Percentiles rank a stretch among this genome's conserved stretches.
Evolutionary conservation across 306 rosid genomes (phyloP).

Genomic region (Prosopis cineraria): DNA sequence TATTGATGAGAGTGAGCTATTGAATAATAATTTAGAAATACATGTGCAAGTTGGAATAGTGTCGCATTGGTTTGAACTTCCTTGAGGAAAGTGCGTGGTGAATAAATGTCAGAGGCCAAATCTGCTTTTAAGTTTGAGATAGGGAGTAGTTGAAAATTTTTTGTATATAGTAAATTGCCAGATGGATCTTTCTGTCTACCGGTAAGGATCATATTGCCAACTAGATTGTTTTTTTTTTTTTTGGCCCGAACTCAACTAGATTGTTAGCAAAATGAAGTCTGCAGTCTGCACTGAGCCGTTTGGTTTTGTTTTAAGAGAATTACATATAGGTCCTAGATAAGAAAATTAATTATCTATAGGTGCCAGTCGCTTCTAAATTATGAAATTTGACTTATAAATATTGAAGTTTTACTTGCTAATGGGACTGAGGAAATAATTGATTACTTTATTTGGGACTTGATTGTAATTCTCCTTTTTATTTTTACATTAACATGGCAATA

Average conservation of each 20-base stretch:
- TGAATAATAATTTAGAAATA: background rate
- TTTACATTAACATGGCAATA: conserved; percentile 14
- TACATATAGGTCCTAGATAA: background rate
- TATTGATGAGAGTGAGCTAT: background rate
- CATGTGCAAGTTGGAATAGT: background rate
- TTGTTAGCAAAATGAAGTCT: conserved; percentile 8
- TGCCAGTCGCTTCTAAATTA: background rate
- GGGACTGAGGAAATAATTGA: background rate
- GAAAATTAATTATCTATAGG: background rate
- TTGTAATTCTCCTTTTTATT: background rate
- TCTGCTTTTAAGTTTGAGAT: background rate
- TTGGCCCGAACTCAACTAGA: too few relatives aligned
- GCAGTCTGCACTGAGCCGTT: background rate
- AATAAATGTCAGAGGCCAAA: background rate
- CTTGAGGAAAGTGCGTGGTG: background rate
- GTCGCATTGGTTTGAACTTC: background rate
- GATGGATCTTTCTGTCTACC: background rate
- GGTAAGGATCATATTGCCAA: background rate
- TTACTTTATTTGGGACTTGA: background rate
- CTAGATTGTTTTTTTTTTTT: conserved; percentile 7
- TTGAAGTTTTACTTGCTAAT: background rate
- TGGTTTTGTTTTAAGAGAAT: background rate
- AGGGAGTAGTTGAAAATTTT: background rate
- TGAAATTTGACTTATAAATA: background rate
- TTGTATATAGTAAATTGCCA: background rate